phyloP scores from a whole-genome alignment of 1,284 basidiomycete genomes.

The Ganoderma lucidum region DNA sequence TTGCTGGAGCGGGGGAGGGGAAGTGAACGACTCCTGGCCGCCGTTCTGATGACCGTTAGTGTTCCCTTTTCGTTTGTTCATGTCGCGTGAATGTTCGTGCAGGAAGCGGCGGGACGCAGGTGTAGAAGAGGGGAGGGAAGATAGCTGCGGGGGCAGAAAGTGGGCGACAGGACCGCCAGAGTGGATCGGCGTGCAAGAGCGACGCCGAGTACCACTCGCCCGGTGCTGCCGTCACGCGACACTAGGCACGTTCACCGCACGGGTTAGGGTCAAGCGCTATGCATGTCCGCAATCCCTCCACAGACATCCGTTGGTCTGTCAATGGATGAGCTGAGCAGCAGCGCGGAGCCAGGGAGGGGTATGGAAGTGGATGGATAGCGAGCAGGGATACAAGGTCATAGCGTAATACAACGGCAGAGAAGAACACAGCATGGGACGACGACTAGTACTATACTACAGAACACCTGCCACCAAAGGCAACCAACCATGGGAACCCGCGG shows the following conservation, averaged over 20 bases:
- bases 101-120: not conserved
- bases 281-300: not conserved
- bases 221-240: slow-evolving; percentile 24
- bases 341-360: not conserved
- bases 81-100: slow-evolving; percentile 20
- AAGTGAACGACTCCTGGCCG: slow-evolving; percentile 13
- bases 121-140: not conserved
- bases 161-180: not conserved
- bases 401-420: slow-evolving; percentile 11
- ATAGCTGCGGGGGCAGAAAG: slow-evolving; percentile 7
- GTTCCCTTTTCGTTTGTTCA: slow-evolving; percentile 44
- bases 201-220: slow-evolving; percentile 4
- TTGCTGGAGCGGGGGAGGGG: slow-evolving; percentile 69
- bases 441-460: not conserved
- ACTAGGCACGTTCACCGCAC: not conserved
- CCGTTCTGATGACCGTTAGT: slow-evolving; percentile 29
- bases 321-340: not conserved
- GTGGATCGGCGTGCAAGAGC: slow-evolving; percentile 22
- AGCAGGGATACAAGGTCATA: slow-evolving; percentile 15
- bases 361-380: slow-evolving; percentile 2
- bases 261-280: slow-evolving; percentile 25
- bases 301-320: not conserved
- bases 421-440: slow-evolving; percentile 23
- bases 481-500: slow-evolving; percentile 10
- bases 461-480: slow-evolving; percentile 9